Conservation (phyloP, 768 basidiomycete species). For the Hygrophoropsis aurantiaca region DNA sequence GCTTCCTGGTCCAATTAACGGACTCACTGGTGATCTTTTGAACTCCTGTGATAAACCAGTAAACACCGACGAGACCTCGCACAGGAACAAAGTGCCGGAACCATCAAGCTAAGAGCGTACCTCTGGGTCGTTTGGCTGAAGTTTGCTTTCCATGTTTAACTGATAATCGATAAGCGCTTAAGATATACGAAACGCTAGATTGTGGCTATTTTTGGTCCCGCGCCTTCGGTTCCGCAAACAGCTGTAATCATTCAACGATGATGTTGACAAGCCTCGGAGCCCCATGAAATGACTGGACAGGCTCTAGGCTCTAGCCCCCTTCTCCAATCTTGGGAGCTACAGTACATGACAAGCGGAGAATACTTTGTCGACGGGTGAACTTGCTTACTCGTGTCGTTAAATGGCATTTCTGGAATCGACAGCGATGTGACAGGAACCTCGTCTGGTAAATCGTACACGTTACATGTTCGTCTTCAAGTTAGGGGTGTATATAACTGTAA, state of each 20-base stretch:
- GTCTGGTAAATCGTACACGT: conserved; percentile 32
- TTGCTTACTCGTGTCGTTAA: background rate
- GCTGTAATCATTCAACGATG: too few species aligned
- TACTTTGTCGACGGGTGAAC: conserved; percentile 57
- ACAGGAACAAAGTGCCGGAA: conserved; percentile 49
- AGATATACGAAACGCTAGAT: too few species aligned
- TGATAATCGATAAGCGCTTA: background rate
- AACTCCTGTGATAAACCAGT: conserved; percentile 31
- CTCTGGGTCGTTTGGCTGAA: conserved; percentile 58
- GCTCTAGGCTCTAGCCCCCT: conserved; percentile 36
- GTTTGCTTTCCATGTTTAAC: conserved; percentile 21
- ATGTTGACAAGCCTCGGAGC: conserved; percentile 28
- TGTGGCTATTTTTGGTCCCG: too few species aligned
- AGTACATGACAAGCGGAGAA: conserved; percentile 61
- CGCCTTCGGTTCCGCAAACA: too few species aligned
- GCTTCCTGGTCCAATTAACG: background rate
- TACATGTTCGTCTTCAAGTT: too few species aligned
- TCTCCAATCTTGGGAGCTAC: conserved; percentile 48
- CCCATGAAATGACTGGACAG: conserved; percentile 57
- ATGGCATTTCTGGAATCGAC: background rate
- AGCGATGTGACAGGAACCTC: conserved; percentile 24
- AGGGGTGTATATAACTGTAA: too few species aligned
- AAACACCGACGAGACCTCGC: conserved; percentile 55
- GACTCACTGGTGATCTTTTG: background rate
- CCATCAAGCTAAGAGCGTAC: conserved; percentile 49